These are phyloP conservation scores for Neophaeococcomyces mojaviensis DNA, from an alignment of 2,329 filamentous ascomycete species.

Conservation along the genomic window DNA sequence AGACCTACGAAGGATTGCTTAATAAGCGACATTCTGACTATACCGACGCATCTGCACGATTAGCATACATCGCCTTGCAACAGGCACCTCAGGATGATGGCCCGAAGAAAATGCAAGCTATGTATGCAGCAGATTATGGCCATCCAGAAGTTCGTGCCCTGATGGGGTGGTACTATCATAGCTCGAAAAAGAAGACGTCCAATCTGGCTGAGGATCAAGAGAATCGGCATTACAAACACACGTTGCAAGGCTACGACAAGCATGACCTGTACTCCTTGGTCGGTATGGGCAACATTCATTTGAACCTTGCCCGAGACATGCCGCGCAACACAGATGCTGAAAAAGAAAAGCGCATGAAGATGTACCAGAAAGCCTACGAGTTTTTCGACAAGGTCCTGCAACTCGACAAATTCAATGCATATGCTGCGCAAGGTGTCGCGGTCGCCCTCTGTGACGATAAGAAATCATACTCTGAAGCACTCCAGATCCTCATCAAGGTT, in stretches of 20 bases:
- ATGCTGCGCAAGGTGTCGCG: conserved; percentile 89
- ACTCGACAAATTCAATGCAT: conserved; percentile 90
- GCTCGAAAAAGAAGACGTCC: conserved; percentile 70
- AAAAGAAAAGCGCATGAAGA: conserved; percentile 79
- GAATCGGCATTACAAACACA: conserved; percentile 92
- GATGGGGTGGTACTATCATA: conserved; percentile 92
- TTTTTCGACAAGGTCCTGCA: conserved; percentile 97
- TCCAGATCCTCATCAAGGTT: conserved; percentile 83
- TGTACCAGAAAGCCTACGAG: conserved; percentile 86
- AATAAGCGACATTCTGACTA: conserved; percentile 76
- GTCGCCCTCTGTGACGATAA: conserved; percentile 92
- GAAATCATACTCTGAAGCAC: conserved; percentile 74
- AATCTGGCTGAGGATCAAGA: conserved; percentile 86
- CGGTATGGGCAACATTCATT: conserved; percentile 93
- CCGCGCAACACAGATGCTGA: conserved; percentile 81
- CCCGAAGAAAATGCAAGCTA: conserved; percentile 72
- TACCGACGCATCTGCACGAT: conserved; percentile 77
- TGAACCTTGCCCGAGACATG: conserved; percentile 87
- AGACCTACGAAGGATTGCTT: conserved; percentile 79
- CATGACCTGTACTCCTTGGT: conserved; percentile 95
- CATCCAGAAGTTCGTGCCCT: conserved; percentile 88
- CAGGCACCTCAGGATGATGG: conserved; percentile 78
- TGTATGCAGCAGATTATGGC: conserved; percentile 74
- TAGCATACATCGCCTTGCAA: conserved; percentile 83
- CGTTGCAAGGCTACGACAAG: conserved; percentile 87